Percentiles rank a stretch among this genome's conserved stretches.
Conservation (phyloP, 2,329 filamentous ascomycete species). For the Phialophora expanda region DNA sequence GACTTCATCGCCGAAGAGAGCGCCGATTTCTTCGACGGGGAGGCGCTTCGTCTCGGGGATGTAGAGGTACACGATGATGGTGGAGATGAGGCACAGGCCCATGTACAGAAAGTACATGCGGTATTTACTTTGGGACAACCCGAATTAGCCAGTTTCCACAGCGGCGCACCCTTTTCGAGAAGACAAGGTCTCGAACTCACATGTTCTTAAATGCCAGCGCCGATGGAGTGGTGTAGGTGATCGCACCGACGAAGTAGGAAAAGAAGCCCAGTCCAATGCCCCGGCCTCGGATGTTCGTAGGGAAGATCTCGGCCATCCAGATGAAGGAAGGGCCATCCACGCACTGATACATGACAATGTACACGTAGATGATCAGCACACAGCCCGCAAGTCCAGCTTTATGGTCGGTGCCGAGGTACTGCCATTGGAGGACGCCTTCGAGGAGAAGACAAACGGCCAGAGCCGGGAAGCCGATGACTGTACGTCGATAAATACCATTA, state of each 20-base stretch:
- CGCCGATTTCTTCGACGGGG: slow-evolving; percentile 48
- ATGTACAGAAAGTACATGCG: slow-evolving; percentile 41
- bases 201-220: slow-evolving; percentile 25
- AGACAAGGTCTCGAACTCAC: slow-evolving; percentile 10
- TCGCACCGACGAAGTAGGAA: slow-evolving; percentile 26
- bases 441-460: slow-evolving; percentile 49
- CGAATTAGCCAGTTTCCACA: background rate
- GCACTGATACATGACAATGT: slow-evolving; percentile 45
- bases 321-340: slow-evolving; percentile 54
- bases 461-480: slow-evolving; percentile 42
- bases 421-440: slow-evolving; percentile 45
- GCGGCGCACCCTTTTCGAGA: background rate
- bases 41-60: slow-evolving; percentile 44
- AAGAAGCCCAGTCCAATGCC: slow-evolving; percentile 31
- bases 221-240: slow-evolving; percentile 25
- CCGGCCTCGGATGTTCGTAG: slow-evolving; percentile 29
- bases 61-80: slow-evolving; percentile 25
- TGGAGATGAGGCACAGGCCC: slow-evolving; percentile 23
- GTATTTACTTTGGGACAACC: slow-evolving; percentile 17
- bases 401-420: slow-evolving; percentile 45
- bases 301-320: slow-evolving; percentile 33
- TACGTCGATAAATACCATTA: background rate
- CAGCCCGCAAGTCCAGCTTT: slow-evolving; percentile 44
- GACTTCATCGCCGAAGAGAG: slow-evolving; percentile 40
- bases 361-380: slow-evolving; percentile 50